These are phyloP conservation scores for Cyphellophora europaea DNA, from an alignment of 2,329 filamentous ascomycete genomes.

Conservation along the genomic window DNA sequence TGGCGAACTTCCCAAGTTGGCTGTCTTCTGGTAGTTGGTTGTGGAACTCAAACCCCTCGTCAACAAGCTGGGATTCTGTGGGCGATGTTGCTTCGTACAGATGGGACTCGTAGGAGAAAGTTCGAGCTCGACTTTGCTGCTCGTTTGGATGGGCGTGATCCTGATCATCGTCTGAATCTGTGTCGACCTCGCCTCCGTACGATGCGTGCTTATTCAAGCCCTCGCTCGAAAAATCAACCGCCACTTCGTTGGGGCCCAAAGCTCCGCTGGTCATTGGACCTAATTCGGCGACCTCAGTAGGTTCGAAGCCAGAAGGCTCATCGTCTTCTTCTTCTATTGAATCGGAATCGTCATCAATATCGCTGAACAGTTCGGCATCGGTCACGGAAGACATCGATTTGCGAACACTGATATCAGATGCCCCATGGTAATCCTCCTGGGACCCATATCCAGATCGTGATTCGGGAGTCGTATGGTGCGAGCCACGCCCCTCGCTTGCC, in stretches of 20 bases:
- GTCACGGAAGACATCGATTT: neutral
- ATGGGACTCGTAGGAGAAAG: conserved; percentile 37
- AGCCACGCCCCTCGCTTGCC: too few species aligned
- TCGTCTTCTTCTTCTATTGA: too few species aligned
- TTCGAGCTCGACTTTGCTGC: conserved; percentile 43
- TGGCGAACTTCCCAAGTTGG: neutral
- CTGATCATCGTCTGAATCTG: too few species aligned
- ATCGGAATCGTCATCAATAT: neutral
- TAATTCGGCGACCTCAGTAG: neutral
- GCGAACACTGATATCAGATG: too few species aligned
- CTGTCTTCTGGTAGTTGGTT: conserved; percentile 1
- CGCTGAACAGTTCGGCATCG: neutral
- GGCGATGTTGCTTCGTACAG: neutral
- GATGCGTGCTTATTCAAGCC: too few species aligned
- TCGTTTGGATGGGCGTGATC: too few species aligned
- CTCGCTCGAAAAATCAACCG: too few species aligned
- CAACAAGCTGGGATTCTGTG: neutral
- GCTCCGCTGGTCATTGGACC: neutral
- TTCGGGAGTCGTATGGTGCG: too few species aligned
- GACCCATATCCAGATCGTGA: too few species aligned
- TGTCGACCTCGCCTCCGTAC: too few species aligned
- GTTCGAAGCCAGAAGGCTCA: neutral
- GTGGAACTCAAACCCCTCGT: neutral
- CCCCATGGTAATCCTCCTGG: too few species aligned
- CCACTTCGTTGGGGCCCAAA: neutral